phyloP scores from a whole-genome alignment of 257 asterid genomes.

The Fraxinus cuspidata region DNA sequence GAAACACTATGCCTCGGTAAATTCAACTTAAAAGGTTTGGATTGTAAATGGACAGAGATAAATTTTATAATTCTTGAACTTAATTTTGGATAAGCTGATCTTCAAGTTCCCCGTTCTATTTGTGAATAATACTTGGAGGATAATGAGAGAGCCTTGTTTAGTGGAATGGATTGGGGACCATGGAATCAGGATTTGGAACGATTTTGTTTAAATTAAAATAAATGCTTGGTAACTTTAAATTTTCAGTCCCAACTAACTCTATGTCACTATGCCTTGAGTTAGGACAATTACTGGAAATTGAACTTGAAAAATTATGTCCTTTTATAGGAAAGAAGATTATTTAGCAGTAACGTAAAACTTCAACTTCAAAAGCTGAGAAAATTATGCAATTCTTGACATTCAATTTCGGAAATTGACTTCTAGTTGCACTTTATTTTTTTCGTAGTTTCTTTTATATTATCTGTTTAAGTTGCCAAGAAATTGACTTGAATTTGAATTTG shows the following conservation, averaged over 20 bases:
- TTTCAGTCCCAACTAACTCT: not conserved
- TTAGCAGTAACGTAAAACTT: not conserved
- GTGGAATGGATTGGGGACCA: not conserved
- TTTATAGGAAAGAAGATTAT: not conserved
- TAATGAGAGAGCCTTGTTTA: not conserved
- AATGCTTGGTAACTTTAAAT: not conserved
- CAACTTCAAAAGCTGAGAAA: not conserved
- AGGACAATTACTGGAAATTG: not conserved
- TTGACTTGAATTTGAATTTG: conserved; percentile 8
- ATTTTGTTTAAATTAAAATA: not conserved
- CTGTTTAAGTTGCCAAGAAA: not conserved
- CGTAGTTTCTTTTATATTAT: no score
- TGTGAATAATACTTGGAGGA: not conserved
- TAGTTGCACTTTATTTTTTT: not conserved
- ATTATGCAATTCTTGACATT: not conserved
- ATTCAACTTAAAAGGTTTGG: not conserved
- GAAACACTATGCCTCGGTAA: not conserved
- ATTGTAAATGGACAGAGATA: not conserved
- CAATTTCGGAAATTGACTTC: not conserved
- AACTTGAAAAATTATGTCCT: not conserved
- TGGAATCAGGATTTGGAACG: not conserved
- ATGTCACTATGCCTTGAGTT: not conserved
- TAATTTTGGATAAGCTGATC: not conserved
- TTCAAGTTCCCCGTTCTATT: not conserved
- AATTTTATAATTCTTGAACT: not conserved